Evolutionary conservation across 441 rosid species (phyloP).

Genomic region (Adansonia madagascariensis): DNA sequence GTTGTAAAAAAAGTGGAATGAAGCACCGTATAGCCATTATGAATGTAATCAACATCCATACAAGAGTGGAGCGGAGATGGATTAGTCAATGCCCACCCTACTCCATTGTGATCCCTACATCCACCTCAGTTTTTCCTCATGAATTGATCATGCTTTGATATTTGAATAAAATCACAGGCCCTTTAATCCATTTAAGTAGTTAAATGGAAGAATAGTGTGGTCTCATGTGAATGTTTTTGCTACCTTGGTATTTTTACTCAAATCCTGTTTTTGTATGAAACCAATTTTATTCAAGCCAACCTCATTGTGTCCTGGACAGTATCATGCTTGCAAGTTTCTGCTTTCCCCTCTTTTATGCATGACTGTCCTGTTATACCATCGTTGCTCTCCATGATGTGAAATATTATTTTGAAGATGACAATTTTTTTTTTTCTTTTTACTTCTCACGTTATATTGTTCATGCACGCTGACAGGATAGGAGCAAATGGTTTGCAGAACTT

Average conservation of each 20-base stretch:
- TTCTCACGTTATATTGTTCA: conserved; percentile 34
- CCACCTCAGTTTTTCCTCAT: not conserved
- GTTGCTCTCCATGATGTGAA: conserved; percentile 17
- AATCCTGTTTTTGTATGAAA: not conserved
- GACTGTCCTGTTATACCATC: not conserved
- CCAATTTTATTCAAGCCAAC: not conserved
- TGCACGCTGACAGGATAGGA: conserved; percentile 58
- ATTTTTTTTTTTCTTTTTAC: no score
- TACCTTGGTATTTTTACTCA: not conserved
- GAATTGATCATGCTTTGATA: not conserved
- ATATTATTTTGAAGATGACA: conserved; percentile 6
- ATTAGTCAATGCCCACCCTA: no score
- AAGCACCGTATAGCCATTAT: no score
- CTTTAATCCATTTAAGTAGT: not conserved
- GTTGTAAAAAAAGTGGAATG: no score
- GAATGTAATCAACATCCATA: no score
- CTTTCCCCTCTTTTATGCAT: not conserved
- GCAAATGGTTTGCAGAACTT: conserved; percentile 66
- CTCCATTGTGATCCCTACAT: no score
- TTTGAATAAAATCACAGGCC: not conserved
- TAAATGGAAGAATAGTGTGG: not conserved
- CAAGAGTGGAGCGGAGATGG: no score
- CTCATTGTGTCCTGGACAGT: not conserved
- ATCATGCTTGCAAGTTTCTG: not conserved
- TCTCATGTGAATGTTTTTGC: not conserved